Base-by-base conservation (phyloP, 2,329 filamentous ascomycete species). In the Boeremia exigua region DNA sequence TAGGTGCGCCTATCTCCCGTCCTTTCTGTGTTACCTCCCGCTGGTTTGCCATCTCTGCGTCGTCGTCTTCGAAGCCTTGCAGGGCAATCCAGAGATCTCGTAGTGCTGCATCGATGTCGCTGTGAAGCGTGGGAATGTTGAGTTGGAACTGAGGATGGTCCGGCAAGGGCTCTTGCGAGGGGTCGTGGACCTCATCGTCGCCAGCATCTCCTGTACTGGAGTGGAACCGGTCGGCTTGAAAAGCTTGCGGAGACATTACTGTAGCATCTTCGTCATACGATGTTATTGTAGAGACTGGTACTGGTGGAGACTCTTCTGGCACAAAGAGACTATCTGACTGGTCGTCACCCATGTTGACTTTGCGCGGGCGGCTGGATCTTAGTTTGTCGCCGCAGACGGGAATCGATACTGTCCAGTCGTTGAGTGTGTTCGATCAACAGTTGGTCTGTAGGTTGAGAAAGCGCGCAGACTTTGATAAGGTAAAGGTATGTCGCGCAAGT, bases 31-130 rank as follows among this genome's bases (percentile, higher is more conserved):
- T 49, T 19, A 49, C 29, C 14, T 49, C 40, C 8, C 46, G 52
- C n/a, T 55, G 52, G 11, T 55, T 55, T 6, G 30, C 40, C 46
- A 46, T 49, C 9, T 55, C 52, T 8, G 29, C 12, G 8, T 55
- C 52, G 15, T 55, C 46, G 6, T 55, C 46, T 28, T 55, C 28
- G 14, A 55, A 55, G 5, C 36, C 34, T 30, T 55, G 46, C 3
- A 50, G 33, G 8, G 32, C 32, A 15, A 45, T 55, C 46, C 46
- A 49, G 7, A 55, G 40, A 23, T 45, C 52, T 30, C 29, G 40
- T 12, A 55, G 43, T 1, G 40, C 34, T 23, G 46, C 19, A 17
- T 49, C 46, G 25, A 55, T 42, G 8, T 49, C 34, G 11, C 6
- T 6, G 6, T 55, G 46, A 1, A 55, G 39, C 15, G 17, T n/a